Percentiles rank a stretch among this genome's conserved stretches.
Conservation (phyloP, 495 filamentous ascomycete species). For the Endocarpon pusillum region DNA sequence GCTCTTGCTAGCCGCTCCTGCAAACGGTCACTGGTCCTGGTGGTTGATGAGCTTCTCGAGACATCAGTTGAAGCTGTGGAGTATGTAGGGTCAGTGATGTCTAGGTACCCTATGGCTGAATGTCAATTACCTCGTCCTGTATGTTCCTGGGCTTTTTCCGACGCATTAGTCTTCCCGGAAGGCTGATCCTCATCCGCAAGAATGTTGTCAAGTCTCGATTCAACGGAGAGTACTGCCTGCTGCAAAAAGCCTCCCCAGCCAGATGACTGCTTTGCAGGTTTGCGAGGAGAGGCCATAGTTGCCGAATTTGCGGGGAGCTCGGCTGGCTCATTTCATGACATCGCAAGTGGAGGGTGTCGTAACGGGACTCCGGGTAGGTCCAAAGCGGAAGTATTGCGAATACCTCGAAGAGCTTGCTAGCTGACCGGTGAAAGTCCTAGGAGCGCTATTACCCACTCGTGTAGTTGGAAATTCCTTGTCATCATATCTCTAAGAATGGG, state of each 20-base stretch:
- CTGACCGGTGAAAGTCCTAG: too few species aligned
- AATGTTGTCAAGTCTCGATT: conserved; percentile 83
- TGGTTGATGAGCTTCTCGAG: conserved; percentile 33
- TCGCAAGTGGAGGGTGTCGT: too few species aligned
- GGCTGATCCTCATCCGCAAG: conserved; percentile 56
- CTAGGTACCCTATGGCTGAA: conserved; percentile 7
- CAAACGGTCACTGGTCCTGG: conserved; percentile 53
- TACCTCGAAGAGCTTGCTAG: too few species aligned
- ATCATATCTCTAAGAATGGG: too few species aligned
- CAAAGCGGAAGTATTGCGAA: too few species aligned
- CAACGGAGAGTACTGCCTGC: conserved; percentile 83
- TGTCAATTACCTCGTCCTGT: too few species aligned
- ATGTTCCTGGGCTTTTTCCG: conserved; percentile 11
- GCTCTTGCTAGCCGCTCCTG: conserved; percentile 72
- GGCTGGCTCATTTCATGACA: too few species aligned
- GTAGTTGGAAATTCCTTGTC: too few species aligned
- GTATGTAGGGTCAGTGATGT: neutral
- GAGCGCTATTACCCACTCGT: too few species aligned
- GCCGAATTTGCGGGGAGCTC: too few species aligned
- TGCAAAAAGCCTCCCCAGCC: conserved; percentile 61
- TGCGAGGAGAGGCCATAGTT: conserved; percentile 25
- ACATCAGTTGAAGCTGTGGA: conserved; percentile 21
- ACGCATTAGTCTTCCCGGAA: conserved; percentile 9
- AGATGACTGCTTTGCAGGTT: conserved; percentile 24
- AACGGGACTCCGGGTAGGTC: too few species aligned